Evolutionary conservation across 192 early-diverging fungal species (phyloP).

Genomic region (Dissophora ornata): DNA sequence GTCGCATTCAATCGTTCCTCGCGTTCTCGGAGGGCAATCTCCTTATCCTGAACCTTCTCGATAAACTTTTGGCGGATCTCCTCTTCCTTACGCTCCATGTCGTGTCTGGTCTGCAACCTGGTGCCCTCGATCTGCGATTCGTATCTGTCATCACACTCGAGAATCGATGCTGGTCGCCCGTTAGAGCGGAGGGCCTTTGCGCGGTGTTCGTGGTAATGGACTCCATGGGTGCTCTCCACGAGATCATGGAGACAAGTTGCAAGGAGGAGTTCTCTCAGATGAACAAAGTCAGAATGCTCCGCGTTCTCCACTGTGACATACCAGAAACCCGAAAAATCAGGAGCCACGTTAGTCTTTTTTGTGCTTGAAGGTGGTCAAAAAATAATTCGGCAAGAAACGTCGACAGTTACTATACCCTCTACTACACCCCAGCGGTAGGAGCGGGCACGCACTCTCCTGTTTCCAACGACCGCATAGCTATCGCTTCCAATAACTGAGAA

Average conservation of each 20-base stretch:
- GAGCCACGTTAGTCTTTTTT: too few relatives aligned
- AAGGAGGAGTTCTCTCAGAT: slow-evolving; percentile 75
- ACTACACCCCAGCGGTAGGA: slow-evolving; percentile 83
- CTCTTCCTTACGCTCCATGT: slow-evolving; percentile 81
- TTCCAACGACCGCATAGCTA: slow-evolving; percentile 66
- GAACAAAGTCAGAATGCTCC: slow-evolving; percentile 79
- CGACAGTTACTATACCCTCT: slow-evolving; percentile 59
- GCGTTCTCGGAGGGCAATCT: slow-evolving; percentile 49
- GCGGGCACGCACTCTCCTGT: slow-evolving; percentile 72
- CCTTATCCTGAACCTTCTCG: slow-evolving; percentile 56
- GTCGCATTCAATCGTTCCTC: slow-evolving; percentile 45
- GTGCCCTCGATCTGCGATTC: slow-evolving; percentile 74
- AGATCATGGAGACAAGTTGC: slow-evolving; percentile 77
- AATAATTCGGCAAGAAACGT: too few relatives aligned
- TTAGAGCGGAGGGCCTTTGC: slow-evolving; percentile 69
- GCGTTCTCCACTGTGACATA: slow-evolving; percentile 71
- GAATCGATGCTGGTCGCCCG: slow-evolving; percentile 79
- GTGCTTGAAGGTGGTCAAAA: too few relatives aligned
- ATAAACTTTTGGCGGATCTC: slow-evolving; percentile 71
- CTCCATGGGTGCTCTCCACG: slow-evolving; percentile 78
- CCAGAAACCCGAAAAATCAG: not conserved
- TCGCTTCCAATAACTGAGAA: slow-evolving; percentile 86
- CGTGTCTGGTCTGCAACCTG: slow-evolving; percentile 62
- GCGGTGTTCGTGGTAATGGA: slow-evolving; percentile 81
- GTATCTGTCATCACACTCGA: slow-evolving; percentile 85